phyloP scores from a whole-genome alignment of 2,329 filamentous ascomycete species.

The Emmonsiellopsis sp. region DNA sequence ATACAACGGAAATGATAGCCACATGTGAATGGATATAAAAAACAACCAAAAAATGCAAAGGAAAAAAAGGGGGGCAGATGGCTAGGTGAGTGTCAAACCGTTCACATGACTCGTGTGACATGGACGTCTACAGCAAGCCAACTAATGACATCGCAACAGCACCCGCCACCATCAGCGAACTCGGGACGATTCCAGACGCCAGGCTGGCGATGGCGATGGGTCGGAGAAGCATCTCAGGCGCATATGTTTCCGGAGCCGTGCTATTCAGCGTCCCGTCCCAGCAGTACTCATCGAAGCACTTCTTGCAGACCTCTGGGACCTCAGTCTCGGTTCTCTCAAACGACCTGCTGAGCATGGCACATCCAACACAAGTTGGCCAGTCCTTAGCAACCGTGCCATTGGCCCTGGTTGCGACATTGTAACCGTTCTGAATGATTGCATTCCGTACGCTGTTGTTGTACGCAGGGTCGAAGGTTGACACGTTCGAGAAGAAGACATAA shows the following conservation, averaged over 20 bases:
- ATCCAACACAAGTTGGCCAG: constrained; percentile 80
- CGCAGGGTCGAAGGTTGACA: constrained; percentile 61
- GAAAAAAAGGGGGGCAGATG: too few relatives aligned
- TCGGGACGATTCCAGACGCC: constrained; percentile 4
- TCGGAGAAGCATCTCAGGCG: constrained; percentile 25
- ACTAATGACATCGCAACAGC: not conserved
- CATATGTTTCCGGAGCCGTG: constrained; percentile 29
- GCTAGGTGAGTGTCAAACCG: too few relatives aligned
- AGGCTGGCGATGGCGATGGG: not conserved
- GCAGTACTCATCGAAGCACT: constrained; percentile 77
- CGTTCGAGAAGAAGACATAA: constrained; percentile 67
- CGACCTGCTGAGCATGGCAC: constrained; percentile 71
- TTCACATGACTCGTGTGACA: not conserved
- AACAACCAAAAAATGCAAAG: too few relatives aligned
- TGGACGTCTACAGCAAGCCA: not conserved
- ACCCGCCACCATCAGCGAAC: constrained; percentile 6
- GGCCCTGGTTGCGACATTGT: constrained; percentile 69
- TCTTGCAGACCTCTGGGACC: constrained; percentile 60
- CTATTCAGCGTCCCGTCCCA: constrained; percentile 69
- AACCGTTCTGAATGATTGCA: constrained; percentile 76
- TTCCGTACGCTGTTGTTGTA: constrained; percentile 62
- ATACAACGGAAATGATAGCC: too few relatives aligned
- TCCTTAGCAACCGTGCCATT: constrained; percentile 64
- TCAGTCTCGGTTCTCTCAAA: constrained; percentile 59
- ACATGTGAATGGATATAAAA: too few relatives aligned